These are phyloP conservation scores for Aristolochia fimbriata DNA, from an alignment of 164 flowering plant species.

Conservation along the genomic window DNA sequence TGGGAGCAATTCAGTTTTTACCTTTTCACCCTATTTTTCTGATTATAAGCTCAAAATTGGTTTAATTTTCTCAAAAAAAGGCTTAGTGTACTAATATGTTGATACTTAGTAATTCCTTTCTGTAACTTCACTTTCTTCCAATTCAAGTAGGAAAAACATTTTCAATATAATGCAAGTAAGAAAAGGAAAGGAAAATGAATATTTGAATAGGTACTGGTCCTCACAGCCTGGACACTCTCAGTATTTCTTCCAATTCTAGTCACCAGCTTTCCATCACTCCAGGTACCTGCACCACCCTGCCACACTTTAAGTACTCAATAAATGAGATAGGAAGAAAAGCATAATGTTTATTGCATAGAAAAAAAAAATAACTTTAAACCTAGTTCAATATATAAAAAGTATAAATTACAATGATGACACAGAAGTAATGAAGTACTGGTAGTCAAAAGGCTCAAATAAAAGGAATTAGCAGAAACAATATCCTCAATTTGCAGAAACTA, in stretches of 20 bases:
- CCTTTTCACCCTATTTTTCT: too few species aligned
- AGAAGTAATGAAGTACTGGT: neutral
- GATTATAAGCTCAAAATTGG: too few species aligned
- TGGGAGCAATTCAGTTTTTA: too few species aligned
- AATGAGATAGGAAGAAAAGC: slow-evolving; percentile 11
- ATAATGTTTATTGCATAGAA: too few species aligned
- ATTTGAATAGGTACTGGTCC: slow-evolving; percentile 14
- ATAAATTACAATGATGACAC: too few species aligned
- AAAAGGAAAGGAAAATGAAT: neutral
- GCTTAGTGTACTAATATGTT: too few species aligned
- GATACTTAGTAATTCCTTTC: neutral
- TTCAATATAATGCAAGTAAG: neutral
- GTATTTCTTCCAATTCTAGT: slow-evolving; percentile 96
- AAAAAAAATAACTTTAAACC: too few species aligned
- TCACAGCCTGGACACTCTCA: slow-evolving; percentile 67
- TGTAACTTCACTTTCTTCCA: neutral
- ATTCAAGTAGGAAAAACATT: neutral
- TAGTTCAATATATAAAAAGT: too few species aligned
- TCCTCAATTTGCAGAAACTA: too few species aligned
- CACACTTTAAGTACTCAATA: slow-evolving; percentile 53
- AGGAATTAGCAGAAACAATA: too few species aligned
- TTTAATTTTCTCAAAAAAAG: too few species aligned
- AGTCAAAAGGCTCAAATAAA: too few species aligned
- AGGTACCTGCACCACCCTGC: slow-evolving; percentile 99
- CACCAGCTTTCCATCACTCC: slow-evolving; percentile 99